These are phyloP conservation scores for Colletotrichum nymphaeae DNA, from an alignment of 2,329 filamentous ascomycete genomes.

Conservation along the genomic window DNA sequence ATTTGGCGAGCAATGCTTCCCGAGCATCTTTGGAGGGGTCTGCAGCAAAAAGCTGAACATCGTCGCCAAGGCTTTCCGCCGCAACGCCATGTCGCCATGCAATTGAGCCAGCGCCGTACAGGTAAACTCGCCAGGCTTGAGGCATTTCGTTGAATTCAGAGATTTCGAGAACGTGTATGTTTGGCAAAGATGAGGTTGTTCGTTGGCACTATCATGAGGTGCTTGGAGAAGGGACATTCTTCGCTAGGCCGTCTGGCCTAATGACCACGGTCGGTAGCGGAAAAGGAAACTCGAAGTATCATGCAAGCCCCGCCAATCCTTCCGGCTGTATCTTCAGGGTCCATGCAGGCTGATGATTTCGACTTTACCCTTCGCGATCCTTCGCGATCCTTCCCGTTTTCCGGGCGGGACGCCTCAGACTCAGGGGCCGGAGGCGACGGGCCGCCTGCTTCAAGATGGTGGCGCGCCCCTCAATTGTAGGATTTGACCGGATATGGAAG, in stretches of 20 bases:
- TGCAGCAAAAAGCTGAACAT: not conserved
- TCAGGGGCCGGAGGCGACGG: not conserved
- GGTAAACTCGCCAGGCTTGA: not conserved
- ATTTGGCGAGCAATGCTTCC: not conserved
- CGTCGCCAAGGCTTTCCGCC: not conserved
- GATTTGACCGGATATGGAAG: not conserved
- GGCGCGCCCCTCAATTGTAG: not conserved
- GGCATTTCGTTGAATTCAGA: not conserved
- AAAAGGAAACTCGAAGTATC: not conserved
- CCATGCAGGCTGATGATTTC: not conserved
- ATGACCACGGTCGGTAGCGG: not conserved
- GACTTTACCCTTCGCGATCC: not conserved
- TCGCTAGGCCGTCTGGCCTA: not conserved
- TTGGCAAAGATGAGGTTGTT: not conserved
- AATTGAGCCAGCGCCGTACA: slow-evolving; percentile 1
- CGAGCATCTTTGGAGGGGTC: not conserved
- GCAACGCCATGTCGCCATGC: slow-evolving; percentile 4
- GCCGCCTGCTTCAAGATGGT: not conserved
- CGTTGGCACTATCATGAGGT: not conserved
- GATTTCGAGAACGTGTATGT: not conserved
- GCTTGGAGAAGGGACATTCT: not conserved
- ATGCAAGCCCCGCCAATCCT: not conserved
- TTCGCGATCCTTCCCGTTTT: not conserved
- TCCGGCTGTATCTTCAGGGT: not conserved
- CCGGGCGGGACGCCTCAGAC: not conserved